Evolutionary conservation across 768 basidiomycete genomes (phyloP).

Genomic region (Kondoa malvinella): DNA sequence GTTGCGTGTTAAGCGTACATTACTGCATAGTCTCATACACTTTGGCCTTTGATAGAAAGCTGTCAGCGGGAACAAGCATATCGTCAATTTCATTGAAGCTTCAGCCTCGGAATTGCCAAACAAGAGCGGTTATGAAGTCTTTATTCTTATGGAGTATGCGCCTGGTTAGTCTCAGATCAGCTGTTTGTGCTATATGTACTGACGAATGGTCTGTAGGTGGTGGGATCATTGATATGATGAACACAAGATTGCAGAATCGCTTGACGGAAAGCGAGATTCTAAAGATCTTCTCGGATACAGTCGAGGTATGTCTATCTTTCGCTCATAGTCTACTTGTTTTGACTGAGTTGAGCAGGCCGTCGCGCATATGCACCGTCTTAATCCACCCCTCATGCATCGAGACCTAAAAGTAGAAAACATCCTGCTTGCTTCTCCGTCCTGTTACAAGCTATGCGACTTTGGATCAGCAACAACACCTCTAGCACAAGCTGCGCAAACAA

Average conservation of each 20-base stretch:
- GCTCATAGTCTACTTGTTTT: not conserved
- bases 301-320: constrained; percentile 40
- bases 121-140: constrained; percentile 57
- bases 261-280: constrained; percentile 90
- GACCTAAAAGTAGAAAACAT: constrained; percentile 95
- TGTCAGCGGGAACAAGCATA: constrained; percentile 80
- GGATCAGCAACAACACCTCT: constrained; percentile 67
- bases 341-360: too few species aligned
- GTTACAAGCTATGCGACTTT: constrained; percentile 94
- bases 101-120: constrained; percentile 66
- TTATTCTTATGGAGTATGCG: constrained; percentile 98
- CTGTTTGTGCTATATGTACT: not conserved
- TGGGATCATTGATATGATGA: constrained; percentile 99
- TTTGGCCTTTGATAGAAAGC: constrained; percentile 52
- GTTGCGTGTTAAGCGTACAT: too few species aligned
- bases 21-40: too few species aligned
- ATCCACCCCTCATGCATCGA: constrained; percentile 78
- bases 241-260: constrained; percentile 80
- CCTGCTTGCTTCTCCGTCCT: constrained; percentile 62
- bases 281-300: constrained; percentile 93
- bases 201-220: constrained; percentile 50
- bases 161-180: constrained; percentile 42
- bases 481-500: constrained; percentile 53
- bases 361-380: constrained; percentile 85
- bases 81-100: constrained; percentile 90